Conservation (phyloP, 1,284 basidiomycete species). For the Somion occarium region DNA sequence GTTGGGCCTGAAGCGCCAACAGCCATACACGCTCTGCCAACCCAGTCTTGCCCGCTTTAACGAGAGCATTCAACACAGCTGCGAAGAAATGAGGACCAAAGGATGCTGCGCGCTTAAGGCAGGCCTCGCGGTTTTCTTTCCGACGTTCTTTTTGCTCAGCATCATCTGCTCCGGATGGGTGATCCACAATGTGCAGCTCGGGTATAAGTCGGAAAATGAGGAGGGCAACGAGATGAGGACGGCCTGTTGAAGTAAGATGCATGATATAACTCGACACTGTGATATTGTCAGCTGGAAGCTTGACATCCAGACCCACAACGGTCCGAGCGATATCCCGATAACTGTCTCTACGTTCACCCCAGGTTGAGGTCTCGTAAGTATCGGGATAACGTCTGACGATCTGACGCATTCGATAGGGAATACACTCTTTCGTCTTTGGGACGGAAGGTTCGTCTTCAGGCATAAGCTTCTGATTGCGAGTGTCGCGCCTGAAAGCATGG, state of each 20-base stretch:
- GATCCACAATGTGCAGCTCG: constrained; percentile 38
- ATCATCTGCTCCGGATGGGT: constrained; percentile 26
- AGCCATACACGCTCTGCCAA: constrained; percentile 62
- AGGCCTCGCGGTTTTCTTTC: constrained; percentile 23
- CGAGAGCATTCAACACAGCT: constrained; percentile 53
- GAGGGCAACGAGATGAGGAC: constrained; percentile 35
- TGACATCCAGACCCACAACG: neutral
- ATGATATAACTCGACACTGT: constrained; percentile 51
- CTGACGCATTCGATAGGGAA: neutral
- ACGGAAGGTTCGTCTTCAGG: neutral
- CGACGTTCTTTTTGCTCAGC: constrained; percentile 18
- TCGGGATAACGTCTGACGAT: neutral
- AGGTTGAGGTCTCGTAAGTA: neutral
- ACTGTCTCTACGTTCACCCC: neutral
- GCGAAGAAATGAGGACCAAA: constrained; percentile 60
- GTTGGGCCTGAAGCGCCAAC: constrained; percentile 51
- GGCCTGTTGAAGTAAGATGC: constrained; percentile 48
- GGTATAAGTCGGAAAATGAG: constrained; percentile 53
- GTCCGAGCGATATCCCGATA: neutral
- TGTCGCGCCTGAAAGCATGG: constrained; percentile 16
- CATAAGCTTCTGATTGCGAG: neutral
- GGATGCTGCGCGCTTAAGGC: constrained; percentile 36
- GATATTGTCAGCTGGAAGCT: constrained; percentile 28
- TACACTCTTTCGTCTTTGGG: neutral
- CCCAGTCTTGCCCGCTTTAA: constrained; percentile 49